phyloP scores from a whole-genome alignment of 805 yeast species.

The Komagataella mondaviorum region DNA sequence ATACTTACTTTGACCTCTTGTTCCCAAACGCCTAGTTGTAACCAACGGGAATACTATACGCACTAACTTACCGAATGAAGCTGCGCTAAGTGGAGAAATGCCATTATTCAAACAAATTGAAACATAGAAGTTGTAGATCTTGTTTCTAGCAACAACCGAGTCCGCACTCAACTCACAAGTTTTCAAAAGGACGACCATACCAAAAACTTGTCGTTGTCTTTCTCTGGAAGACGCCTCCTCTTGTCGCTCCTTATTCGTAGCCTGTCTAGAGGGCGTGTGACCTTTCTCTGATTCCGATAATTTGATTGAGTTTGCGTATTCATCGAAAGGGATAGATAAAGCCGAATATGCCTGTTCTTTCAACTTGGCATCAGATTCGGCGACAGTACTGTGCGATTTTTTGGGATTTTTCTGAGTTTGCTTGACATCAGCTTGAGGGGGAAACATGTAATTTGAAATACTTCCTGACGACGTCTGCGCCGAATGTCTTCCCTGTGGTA shows the following conservation, averaged over 20 bases:
- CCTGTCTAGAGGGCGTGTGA: slow-evolving; percentile 3
- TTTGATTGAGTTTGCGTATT: slow-evolving; percentile 21
- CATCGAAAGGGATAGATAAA: slow-evolving; percentile 18
- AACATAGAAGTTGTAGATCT: slow-evolving; percentile 56
- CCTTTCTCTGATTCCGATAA: slow-evolving; percentile 15
- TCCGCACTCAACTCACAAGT: slow-evolving; percentile 37
- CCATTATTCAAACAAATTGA: slow-evolving; percentile 38
- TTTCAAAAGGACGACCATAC: slow-evolving; percentile 67
- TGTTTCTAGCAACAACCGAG: slow-evolving; percentile 49
- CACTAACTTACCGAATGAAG: slow-evolving; percentile 67
- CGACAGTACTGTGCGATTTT: background rate
- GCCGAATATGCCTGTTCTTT: slow-evolving; percentile 22
- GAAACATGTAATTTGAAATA: slow-evolving; percentile 8
- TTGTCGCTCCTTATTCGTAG: slow-evolving; percentile 7
- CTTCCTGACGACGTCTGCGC: slow-evolving; percentile 18
- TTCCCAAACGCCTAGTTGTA: slow-evolving; percentile 68
- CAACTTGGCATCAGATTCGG: slow-evolving; percentile 17
- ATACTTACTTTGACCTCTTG: slow-evolving; percentile 71
- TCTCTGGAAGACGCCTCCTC: slow-evolving; percentile 19
- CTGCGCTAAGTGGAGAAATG: slow-evolving; percentile 53
- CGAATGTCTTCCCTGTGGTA: slow-evolving; percentile 17
- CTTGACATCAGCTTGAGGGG: background rate
- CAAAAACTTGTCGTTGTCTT: slow-evolving; percentile 64
- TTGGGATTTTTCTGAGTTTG: background rate
- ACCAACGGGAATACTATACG: slow-evolving; percentile 50